Evolutionary conservation across 2,329 filamentous ascomycete genomes (phyloP).

Genomic region (Sclerotinia sclerotiorum): DNA sequence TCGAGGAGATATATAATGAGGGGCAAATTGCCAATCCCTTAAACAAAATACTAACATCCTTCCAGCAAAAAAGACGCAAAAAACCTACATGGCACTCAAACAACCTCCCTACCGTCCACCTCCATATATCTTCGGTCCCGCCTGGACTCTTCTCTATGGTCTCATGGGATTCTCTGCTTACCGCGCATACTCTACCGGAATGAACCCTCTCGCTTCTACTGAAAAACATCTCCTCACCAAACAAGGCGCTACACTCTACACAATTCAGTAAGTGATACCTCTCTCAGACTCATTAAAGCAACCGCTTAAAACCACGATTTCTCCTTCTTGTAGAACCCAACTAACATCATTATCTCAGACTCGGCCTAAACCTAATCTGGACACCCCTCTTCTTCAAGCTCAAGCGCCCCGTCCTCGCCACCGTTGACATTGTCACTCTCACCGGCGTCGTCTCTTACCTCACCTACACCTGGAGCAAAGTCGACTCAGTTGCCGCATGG

Average conservation of each 20-base stretch:
- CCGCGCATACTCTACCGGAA: conserved; percentile 66
- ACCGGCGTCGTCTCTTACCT: conserved; percentile 72
- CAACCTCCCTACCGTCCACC: conserved; percentile 66
- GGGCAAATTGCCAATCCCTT: no score
- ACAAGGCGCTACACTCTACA: conserved; percentile 77
- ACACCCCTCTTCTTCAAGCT: conserved; percentile 91
- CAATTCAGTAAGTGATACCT: conserved; percentile 55
- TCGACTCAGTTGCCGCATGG: conserved; percentile 73
- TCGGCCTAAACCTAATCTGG: conserved; percentile 82
- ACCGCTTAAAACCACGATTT: rapidly evolving
- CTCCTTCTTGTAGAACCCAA: neutral
- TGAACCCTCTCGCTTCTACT: conserved; percentile 47
- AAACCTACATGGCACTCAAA: conserved; percentile 63
- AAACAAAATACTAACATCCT: conserved; percentile 1
- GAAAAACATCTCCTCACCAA: conserved; percentile 48
- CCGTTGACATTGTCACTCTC: conserved; percentile 72
- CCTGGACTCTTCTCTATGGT: conserved; percentile 66
- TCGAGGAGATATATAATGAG: neutral
- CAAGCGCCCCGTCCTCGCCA: conserved; percentile 70
- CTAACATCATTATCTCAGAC: conserved; percentile 36
- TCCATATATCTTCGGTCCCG: conserved; percentile 61
- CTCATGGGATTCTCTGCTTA: conserved; percentile 89
- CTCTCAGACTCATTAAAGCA: neutral
- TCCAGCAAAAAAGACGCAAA: conserved; percentile 57
- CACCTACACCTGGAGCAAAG: conserved; percentile 70